Evolutionary conservation across 306 rosid species (phyloP), one percentile per base, ranked within the genome.

Genomic region (Oxytropis ochrocephala): DNA sequence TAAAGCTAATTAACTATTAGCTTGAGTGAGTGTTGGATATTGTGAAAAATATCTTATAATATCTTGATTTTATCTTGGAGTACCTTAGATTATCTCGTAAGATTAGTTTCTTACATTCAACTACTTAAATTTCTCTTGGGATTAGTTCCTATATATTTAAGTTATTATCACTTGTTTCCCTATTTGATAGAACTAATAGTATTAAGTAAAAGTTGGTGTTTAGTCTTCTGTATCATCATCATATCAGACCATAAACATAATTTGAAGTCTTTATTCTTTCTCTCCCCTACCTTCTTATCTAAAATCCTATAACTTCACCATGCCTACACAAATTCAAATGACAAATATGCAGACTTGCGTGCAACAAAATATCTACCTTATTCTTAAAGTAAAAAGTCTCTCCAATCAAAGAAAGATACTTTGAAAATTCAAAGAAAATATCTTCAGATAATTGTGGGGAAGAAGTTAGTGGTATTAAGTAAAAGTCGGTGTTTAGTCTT

Each of bases 331-430:
- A 24, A 46, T 73, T 68, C 30, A 61, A 67, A 42, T 68, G 11
- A 64, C 32, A 68, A 61, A 68, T 41, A 73, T 49, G 35, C 47
- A 68, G 42, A 58, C 35, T 18, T 5, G 30, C 43, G 16, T 17
- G 39, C 47, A 55, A 49, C 29, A 51, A 69, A 33, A 44, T 6
- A 53, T 38, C 52, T 81, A 87, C 98, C 97, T 86, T 71, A 67
- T 80, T 57, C 75, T 86, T 69, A 82, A 82, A 43, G 84, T 66
- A 43, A 43, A 50, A 59, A 83, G 64, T 90, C 77, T 88, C 98
- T 50, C 87, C 96, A 71, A 86, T 80, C 81, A 86, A 64, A 63
- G 91, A 79, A 62, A 90, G 81, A 67, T 83, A 93, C 81, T 70
- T 77, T 4, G 72, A 64, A 77, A 88, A 86, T 82, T 93, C 98